Conservation (phyloP, 495 filamentous ascomycete species). For the Penicillium daleae region DNA sequence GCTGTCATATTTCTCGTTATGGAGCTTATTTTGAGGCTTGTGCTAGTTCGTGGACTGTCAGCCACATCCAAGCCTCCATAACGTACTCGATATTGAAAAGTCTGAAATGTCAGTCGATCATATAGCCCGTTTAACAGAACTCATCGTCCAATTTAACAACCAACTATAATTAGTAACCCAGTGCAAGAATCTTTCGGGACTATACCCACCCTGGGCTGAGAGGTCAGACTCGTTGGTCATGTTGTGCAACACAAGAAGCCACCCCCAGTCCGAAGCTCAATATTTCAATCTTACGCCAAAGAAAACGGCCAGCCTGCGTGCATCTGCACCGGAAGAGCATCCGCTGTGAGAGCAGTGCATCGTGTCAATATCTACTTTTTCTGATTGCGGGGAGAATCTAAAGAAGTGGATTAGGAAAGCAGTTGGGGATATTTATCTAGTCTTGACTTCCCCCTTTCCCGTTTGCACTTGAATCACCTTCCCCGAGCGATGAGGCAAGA, state of each 20-base stretch:
- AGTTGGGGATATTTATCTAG: neutral
- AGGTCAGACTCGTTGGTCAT: slow-evolving; percentile 18
- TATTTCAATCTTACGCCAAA: slow-evolving; percentile 16
- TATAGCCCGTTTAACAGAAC: neutral
- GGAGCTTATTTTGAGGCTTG: neutral
- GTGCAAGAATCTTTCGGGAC: neutral
- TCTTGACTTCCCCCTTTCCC: neutral
- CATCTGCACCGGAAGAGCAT: slow-evolving; percentile 15
- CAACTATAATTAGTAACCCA: neutral
- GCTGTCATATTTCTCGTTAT: neutral
- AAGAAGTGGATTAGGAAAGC: neutral
- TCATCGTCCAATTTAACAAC: neutral
- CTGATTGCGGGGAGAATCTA: slow-evolving; percentile 7
- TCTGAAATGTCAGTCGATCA: neutral
- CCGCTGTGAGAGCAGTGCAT: slow-evolving; percentile 6
- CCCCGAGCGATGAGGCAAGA: neutral
- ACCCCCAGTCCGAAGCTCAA: slow-evolving; percentile 7
- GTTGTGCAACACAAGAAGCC: slow-evolving; percentile 24
- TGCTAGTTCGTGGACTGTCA: neutral
- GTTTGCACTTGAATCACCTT: neutral
- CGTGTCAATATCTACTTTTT: slow-evolving; percentile 6
- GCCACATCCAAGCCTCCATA: neutral
- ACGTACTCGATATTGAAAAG: neutral
- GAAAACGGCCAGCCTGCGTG: slow-evolving; percentile 22
- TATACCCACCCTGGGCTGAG: neutral